Evolutionary conservation across 106 monocot genomes (phyloP), one percentile per base, ranked within the genome.

Genomic region (Acorus gramineus): DNA sequence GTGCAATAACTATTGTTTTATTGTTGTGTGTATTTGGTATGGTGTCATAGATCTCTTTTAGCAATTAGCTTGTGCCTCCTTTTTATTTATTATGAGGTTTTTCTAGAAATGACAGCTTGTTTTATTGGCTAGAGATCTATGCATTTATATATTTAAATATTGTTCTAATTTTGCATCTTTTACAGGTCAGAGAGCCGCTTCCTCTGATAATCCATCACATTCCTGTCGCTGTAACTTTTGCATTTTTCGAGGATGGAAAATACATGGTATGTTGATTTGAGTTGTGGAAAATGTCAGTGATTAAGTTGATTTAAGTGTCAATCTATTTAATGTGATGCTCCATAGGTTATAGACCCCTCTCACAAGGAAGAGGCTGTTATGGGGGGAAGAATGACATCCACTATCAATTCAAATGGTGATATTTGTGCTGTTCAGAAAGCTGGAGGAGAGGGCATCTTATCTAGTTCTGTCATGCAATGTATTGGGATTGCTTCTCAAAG

Each of bases 211-310:
- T 99, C 48, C 98, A 99, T 75, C 92, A 89, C 69, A 81, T 99
- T 59, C 98, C 92, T 46, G 74, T 99, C 6, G 98, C 98, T 12
- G 85, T 99, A 56, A 89, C 98, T 4, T 99, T 99, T 82, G 92
- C 89, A 65, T 81, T 84, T 56, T 99, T 99, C 67, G 65, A 73
- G 66, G 98, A 99, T 77, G 96, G 91, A 67, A 86, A 82, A 57
- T 52, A 61, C 56, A 68, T 86, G 85, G 98, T 92, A 86, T 71
- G 72, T 8, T 60, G 8, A 28, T 28, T 28, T 28, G 28, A 28
- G 28, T 28, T 28, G 28, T 28, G 28, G 28, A 28, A 28, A 28
- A 28, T 28, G 28, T 28, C 28, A 28, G 28, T 28, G 28, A 28
- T 28, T 28, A 28, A 28, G 28, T 28, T 28, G 28, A 28, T 28